Conservation (phyloP, 2,329 filamentous ascomycete genomes). For the Escovopsis sp. region DNA sequence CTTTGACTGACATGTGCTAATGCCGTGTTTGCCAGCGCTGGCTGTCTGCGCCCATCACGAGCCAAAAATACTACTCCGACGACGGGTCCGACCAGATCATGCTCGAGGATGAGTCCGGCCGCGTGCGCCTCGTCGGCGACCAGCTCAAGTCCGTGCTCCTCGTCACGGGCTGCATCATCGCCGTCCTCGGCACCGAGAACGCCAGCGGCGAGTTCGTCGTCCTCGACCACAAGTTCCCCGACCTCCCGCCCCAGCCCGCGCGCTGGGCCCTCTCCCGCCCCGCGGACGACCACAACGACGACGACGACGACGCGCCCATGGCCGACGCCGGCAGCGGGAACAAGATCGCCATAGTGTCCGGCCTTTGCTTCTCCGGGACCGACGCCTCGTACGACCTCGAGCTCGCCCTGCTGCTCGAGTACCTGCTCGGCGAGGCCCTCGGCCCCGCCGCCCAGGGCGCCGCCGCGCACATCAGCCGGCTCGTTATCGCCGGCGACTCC, state of each 20-base stretch:
- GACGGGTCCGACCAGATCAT: slow-evolving; percentile 54
- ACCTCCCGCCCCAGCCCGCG: slow-evolving; percentile 66
- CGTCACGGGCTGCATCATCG: slow-evolving; percentile 86
- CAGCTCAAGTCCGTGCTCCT: slow-evolving; percentile 53
- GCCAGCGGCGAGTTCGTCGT: slow-evolving; percentile 84
- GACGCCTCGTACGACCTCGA: slow-evolving; percentile 58
- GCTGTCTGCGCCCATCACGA: slow-evolving; percentile 67
- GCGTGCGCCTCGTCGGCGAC: slow-evolving; percentile 63
- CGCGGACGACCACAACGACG: slow-evolving; percentile 19
- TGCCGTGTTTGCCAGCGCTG: slow-evolving; percentile 46
- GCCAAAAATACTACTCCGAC: slow-evolving; percentile 59
- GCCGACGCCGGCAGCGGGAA: slow-evolving; percentile 8
- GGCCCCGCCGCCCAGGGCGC: slow-evolving; percentile 43
- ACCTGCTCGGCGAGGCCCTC: slow-evolving; percentile 68
- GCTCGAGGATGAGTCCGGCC: slow-evolving; percentile 90
- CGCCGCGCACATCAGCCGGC: slow-evolving; percentile 57
- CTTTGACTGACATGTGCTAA: slow-evolving; percentile 1
- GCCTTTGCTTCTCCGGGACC: slow-evolving; percentile 66
- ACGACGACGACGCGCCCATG: slow-evolving; percentile 39
- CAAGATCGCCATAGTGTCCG: slow-evolving; percentile 71
- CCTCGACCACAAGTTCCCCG: slow-evolving; percentile 76
- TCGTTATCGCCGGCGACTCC: slow-evolving; percentile 88
- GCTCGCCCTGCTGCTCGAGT: slow-evolving; percentile 70
- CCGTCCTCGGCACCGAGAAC: slow-evolving; percentile 91
- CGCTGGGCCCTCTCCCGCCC: slow-evolving; percentile 58